Percentiles rank a stretch among this genome's conserved stretches.
Conservation (phyloP, 805 yeast genomes). For the Isabelozyma heimii region DNA sequence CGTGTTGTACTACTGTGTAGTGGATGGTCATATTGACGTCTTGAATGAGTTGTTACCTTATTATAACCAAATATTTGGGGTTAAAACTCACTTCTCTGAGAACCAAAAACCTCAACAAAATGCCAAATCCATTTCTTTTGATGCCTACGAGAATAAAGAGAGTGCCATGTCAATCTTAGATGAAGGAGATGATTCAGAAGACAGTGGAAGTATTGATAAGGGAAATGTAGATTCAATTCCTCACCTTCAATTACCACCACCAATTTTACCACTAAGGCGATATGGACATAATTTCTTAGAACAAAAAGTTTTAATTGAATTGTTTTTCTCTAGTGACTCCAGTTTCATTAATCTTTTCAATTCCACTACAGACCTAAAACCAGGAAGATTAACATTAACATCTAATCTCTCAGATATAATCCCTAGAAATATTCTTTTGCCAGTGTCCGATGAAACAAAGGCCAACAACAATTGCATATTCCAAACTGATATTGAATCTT, state of each 20-base stretch:
- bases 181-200: conserved; percentile 35
- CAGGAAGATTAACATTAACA: conserved; percentile 81
- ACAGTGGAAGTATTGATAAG: conserved; percentile 31
- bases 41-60: conserved; percentile 61
- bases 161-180: conserved; percentile 24
- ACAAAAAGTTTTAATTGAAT: conserved; percentile 79
- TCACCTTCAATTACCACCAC: conserved; percentile 90
- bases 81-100: neutral
- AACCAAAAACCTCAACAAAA: conserved; percentile 1
- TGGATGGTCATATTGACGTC: conserved; percentile 90
- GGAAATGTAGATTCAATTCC: conserved; percentile 72
- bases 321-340: conserved; percentile 55
- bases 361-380: conserved; percentile 44
- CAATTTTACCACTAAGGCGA: conserved; percentile 86
- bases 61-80: conserved; percentile 12
- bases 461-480: conserved; percentile 63
- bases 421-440: conserved; percentile 82
- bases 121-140: neutral
- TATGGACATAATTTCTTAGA: conserved; percentile 96
- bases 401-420: conserved; percentile 76
- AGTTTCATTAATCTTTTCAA: conserved; percentile 48
- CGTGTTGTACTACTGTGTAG: conserved; percentile 85
- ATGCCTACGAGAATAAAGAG: neutral
- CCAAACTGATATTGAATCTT: conserved; percentile 74
- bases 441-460: conserved; percentile 56